These are phyloP conservation scores for Penicillium cinerascens DNA, from an alignment of 495 filamentous ascomycete genomes.

Conservation along the genomic window DNA sequence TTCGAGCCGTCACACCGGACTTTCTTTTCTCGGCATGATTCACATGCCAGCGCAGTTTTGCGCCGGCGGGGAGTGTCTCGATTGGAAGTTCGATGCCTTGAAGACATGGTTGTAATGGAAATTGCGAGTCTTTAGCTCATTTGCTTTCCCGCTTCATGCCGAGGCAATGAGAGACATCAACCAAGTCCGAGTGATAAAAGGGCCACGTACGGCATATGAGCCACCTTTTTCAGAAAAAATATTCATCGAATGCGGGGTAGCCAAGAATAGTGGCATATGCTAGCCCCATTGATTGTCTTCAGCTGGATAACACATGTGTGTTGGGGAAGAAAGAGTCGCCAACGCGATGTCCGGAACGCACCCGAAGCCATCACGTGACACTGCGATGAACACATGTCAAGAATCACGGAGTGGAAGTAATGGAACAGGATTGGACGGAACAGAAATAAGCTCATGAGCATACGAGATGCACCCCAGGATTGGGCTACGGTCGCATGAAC, in stretches of 20 bases:
- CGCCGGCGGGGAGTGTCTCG: conserved; percentile 20
- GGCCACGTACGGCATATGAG: neutral
- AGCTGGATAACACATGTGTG: neutral
- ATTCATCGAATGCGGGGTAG: neutral
- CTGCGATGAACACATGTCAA: neutral
- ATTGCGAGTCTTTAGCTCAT: neutral
- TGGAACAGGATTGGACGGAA: neutral
- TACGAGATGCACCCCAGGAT: neutral
- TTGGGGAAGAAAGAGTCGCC: neutral
- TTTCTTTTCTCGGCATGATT: conserved; percentile 42
- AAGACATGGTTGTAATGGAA: conserved; percentile 10
- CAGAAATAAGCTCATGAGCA: neutral
- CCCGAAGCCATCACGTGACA: conserved; percentile 9
- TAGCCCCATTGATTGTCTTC: neutral
- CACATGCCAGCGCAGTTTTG: conserved; percentile 34
- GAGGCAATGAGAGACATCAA: neutral
- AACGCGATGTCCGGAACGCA: neutral
- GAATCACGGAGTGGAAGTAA: neutral
- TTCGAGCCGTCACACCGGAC: conserved; percentile 42
- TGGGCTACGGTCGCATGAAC: no score
- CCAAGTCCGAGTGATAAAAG: neutral
- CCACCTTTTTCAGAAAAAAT: neutral
- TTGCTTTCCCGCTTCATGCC: neutral
- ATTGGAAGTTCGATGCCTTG: conserved; percentile 9
- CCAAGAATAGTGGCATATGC: neutral